Evolutionary conservation across 148 eudicot genomes (phyloP).

Genomic region (Bassia scoparia): DNA sequence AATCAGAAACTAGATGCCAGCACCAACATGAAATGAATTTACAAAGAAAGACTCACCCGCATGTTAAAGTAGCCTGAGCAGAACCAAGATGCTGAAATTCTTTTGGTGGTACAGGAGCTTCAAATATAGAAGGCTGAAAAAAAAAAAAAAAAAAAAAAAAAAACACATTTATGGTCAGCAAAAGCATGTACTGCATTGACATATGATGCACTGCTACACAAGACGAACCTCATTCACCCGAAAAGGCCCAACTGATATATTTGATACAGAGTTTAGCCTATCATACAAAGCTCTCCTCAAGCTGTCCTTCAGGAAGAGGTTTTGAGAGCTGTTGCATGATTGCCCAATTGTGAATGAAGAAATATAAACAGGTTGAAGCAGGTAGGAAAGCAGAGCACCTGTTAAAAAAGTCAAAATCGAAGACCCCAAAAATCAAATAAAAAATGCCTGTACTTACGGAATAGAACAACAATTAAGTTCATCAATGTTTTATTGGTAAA

Average conservation of each 20-base stretch:
- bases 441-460: neutral
- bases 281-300: slow-evolving; percentile 64
- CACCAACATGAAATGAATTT: slow-evolving; percentile 1
- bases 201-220: neutral
- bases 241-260: slow-evolving; percentile 53
- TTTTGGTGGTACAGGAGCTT: slow-evolving; percentile 68
- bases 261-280: slow-evolving; percentile 48
- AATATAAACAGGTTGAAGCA: slow-evolving; percentile 75
- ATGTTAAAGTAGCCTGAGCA: slow-evolving; percentile 70
- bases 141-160: slow-evolving; percentile 19
- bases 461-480: neutral
- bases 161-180: neutral
- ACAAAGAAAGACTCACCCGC: slow-evolving; percentile 58
- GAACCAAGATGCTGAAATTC: slow-evolving; percentile 83
- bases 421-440: neutral
- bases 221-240: slow-evolving; percentile 64
- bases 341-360: slow-evolving; percentile 73
- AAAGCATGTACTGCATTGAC: neutral
- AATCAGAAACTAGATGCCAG: neutral
- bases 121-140: slow-evolving; percentile 61
- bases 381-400: slow-evolving; percentile 80
- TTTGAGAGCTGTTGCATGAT: slow-evolving; percentile 36
- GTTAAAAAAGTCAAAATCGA: slow-evolving; percentile 15
- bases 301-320: slow-evolving; percentile 29
- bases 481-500: neutral